Evolutionary conservation across 1,284 basidiomycete genomes (phyloP), one percentile per base, ranked within the genome.

Genomic region (Pseudozyma thailandica): DNA sequence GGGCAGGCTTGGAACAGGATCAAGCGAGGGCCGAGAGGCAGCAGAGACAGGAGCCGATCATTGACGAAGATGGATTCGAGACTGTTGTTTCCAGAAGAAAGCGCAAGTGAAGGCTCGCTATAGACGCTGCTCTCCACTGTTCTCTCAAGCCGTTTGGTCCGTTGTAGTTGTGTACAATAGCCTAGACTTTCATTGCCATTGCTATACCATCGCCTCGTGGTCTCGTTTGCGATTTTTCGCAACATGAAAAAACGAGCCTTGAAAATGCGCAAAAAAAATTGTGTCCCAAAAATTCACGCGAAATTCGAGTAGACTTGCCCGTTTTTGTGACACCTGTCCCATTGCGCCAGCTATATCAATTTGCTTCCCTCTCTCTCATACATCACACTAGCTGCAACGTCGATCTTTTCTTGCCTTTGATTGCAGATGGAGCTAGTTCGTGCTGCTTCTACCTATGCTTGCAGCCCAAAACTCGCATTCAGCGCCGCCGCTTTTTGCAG

Each of bases 61-160:
- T 79, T 4, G 77, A 79, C 26, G 74, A 79, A 49, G 77, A 79
- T 42, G 77, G 77, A 7, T 79, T 79, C 49, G 75, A 75, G 47
- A 81, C 77, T 9, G 79, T 82, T n/a, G 72, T 62, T 25, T 57
- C 66, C 6, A 66, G 73, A 21, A 68, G 75, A 21, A 72, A 72
- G 4, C 64, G 63, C 31, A 75, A 75, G 60, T 65, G 18, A 38
- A 3, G n/a, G n/a, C n/a, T n/a, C n/a, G n/a, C n/a, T n/a, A n/a
- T n/a, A n/a, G n/a, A n/a, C n/a, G n/a, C n/a, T n/a, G n/a, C n/a
- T n/a, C n/a, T n/a, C n/a, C n/a, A n/a, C n/a, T n/a, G n/a, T n/a
- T n/a, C n/a, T n/a, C n/a, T n/a, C n/a, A n/a, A n/a, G n/a, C n/a
- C n/a, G n/a, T n/a, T n/a, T n/a, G n/a, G n/a, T 33, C 31, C 31